phyloP scores from a whole-genome alignment of 495 filamentous ascomycete species.

The Neurospora sp. region DNA sequence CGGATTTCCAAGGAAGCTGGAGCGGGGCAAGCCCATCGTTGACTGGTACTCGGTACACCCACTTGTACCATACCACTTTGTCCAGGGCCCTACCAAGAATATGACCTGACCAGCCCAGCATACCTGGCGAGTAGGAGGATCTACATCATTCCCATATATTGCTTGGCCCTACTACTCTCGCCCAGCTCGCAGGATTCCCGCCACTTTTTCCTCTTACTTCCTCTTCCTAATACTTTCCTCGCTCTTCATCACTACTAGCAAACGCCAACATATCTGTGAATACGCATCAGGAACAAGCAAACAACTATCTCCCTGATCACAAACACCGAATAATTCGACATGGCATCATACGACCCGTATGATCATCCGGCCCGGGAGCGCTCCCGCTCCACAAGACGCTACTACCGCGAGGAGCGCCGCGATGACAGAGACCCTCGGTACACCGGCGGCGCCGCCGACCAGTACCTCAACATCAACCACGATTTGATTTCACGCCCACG shows the following conservation, averaged over 20 bases:
- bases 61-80: background rate
- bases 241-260: background rate
- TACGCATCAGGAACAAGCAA: background rate
- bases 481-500: constrained; percentile 46
- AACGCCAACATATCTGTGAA: background rate
- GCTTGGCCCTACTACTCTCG: background rate
- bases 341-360: constrained; percentile 41
- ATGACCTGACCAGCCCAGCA: background rate
- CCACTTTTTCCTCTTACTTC: background rate
- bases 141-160: background rate
- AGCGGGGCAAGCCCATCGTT: background rate
- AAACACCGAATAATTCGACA: constrained; percentile 7
- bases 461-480: constrained; percentile 34
- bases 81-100: background rate
- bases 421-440: constrained; percentile 37
- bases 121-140: background rate
- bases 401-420: constrained; percentile 37
- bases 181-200: background rate
- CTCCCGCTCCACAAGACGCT: constrained; percentile 28
- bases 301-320: background rate
- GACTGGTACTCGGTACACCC: background rate
- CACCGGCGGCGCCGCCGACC: constrained; percentile 35
- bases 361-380: constrained; percentile 33
- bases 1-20: background rate
- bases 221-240: background rate